These are phyloP conservation scores for Candida germanica DNA, from an alignment of 805 yeast genomes.

Conservation along the genomic window DNA sequence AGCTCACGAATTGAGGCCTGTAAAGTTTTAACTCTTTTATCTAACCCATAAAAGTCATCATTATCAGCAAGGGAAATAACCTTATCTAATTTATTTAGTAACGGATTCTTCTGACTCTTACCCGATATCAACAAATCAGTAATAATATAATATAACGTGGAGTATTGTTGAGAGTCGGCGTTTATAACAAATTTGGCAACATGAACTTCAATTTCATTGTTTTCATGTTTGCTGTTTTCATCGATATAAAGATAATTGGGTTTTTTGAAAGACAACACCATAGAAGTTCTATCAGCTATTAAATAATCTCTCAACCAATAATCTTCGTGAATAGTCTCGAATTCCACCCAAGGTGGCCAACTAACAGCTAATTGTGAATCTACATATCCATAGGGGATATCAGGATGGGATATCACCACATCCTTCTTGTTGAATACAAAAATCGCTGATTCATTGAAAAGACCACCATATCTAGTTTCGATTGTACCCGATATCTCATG, in stretches of 20 bases:
- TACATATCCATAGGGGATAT: constrained; percentile 42
- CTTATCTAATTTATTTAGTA: constrained; percentile 40
- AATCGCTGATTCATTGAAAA: constrained; percentile 53
- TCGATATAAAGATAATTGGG: constrained; percentile 52
- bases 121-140: constrained; percentile 34
- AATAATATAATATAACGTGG: constrained; percentile 31
- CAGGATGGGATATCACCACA: constrained; percentile 26
- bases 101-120: constrained; percentile 22
- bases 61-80: constrained; percentile 34
- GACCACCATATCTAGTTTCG: constrained; percentile 56
- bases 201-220: constrained; percentile 30
- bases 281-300: constrained; percentile 32
- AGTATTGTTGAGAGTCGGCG: constrained; percentile 39
- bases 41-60: constrained; percentile 35
- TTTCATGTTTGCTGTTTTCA: constrained; percentile 18
- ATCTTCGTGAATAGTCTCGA: constrained; percentile 61
- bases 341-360: constrained; percentile 92
- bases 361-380: constrained; percentile 53
- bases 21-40: constrained; percentile 24
- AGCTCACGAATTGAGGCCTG: constrained; percentile 29
- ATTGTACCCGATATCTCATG: constrained; percentile 38
- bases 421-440: constrained; percentile 46
- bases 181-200: constrained; percentile 36
- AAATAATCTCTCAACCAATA: constrained; percentile 25
- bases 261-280: constrained; percentile 44